Percentiles rank a stretch among this genome's conserved stretches.
Evolutionary conservation across 768 basidiomycete genomes (phyloP).

Genomic region (Lactifluus hygrophoroides): DNA sequence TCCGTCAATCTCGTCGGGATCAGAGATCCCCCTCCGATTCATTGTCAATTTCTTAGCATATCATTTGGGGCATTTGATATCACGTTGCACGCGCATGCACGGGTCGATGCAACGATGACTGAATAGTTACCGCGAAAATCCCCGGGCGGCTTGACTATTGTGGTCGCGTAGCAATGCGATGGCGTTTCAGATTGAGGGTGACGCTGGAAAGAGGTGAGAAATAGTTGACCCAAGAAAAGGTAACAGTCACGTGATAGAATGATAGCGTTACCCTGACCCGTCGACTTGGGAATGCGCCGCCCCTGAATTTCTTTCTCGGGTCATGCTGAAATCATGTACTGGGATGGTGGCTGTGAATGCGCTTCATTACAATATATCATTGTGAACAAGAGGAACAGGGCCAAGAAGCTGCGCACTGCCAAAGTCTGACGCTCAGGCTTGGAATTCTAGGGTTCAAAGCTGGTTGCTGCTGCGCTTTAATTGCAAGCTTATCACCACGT

Average conservation of each 20-base stretch:
- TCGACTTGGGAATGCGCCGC: neutral
- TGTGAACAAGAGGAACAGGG: neutral
- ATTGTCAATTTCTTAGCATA: neutral
- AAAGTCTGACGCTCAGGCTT: neutral
- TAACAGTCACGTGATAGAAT: neutral
- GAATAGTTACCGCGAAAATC: neutral
- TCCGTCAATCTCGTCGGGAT: neutral
- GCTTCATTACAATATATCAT: neutral
- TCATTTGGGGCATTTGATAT: slow-evolving; percentile 1
- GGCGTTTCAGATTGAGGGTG: slow-evolving; percentile 6
- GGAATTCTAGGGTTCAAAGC: neutral
- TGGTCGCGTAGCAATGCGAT: slow-evolving; percentile 16
- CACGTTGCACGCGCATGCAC: neutral
- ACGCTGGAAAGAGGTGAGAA: neutral
- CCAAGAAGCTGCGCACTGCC: neutral
- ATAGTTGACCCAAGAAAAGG: no score
- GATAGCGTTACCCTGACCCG: neutral
- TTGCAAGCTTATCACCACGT: neutral
- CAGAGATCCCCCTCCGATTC: neutral
- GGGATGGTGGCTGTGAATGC: neutral
- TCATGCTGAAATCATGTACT: neutral
- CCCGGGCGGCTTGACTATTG: neutral
- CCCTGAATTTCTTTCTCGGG: neutral
- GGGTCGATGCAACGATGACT: neutral
- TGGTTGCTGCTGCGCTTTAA: neutral